These are phyloP conservation scores for Rhizoclosmatium globosum DNA, from an alignment of 192 early-diverging fungal genomes.

Conservation along the genomic window DNA sequence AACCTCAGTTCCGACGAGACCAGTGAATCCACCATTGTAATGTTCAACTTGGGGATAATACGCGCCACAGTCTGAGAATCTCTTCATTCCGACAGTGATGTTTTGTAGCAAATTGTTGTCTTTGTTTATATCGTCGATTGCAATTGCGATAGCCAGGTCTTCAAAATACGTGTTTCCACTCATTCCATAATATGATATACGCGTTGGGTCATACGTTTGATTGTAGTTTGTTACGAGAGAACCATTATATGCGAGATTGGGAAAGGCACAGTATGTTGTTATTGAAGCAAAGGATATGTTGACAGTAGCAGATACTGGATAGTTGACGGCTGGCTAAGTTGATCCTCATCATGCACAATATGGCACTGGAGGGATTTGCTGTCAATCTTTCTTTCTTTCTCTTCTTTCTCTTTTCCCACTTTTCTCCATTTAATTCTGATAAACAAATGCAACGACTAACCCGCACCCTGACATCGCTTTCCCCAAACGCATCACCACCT, in stretches of 20 bases:
- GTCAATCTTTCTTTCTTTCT: too few species aligned
- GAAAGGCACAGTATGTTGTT: neutral
- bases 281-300: slow-evolving; percentile 8
- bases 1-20: neutral
- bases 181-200: neutral
- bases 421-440: too few species aligned
- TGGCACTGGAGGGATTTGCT: too few species aligned
- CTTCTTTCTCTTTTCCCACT: too few species aligned
- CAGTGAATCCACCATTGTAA: neutral
- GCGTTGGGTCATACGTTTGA: neutral
- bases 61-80: slow-evolving; percentile 4
- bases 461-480: too few species aligned
- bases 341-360: too few species aligned
- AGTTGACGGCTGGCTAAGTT: neutral
- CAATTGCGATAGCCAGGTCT: neutral
- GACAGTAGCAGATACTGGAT: neutral
- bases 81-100: neutral
- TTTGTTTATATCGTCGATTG: slow-evolving; percentile 6
- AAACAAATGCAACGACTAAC: too few species aligned
- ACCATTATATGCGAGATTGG: neutral
- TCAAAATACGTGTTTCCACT: neutral
- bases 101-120: neutral
- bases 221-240: slow-evolving; percentile 17
- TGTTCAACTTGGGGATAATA: neutral
- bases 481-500: too few species aligned